phyloP scores from a whole-genome alignment of 495 filamentous ascomycete genomes.

The Friedmanniomyces simplex region DNA sequence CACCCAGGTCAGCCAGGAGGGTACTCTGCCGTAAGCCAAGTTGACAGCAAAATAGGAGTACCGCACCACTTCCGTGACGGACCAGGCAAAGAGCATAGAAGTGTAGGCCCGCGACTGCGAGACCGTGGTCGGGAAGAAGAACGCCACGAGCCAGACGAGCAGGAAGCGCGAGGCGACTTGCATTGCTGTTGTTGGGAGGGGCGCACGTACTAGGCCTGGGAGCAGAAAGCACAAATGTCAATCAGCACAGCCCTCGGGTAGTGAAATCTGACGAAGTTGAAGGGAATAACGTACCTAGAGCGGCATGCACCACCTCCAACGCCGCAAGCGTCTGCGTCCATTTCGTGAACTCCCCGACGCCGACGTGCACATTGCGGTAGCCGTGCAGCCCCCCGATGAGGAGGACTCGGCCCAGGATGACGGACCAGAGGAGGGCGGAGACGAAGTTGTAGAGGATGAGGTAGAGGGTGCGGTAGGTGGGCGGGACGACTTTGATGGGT shows the following conservation, averaged over 20 bases:
- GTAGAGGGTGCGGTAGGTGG: slow-evolving; percentile 36
- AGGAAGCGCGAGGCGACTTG: slow-evolving; percentile 76
- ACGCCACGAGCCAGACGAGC: slow-evolving; percentile 71
- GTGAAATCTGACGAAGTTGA: too few species aligned
- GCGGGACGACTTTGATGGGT: neutral
- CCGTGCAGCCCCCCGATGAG: slow-evolving; percentile 42
- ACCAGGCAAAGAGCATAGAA: slow-evolving; percentile 73
- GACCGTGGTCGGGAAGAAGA: slow-evolving; percentile 49
- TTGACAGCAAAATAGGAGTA: slow-evolving; percentile 79
- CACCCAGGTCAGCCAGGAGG: slow-evolving; percentile 64
- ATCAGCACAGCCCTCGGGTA: too few species aligned
- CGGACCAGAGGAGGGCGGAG: slow-evolving; percentile 64
- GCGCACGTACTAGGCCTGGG: slow-evolving; percentile 77
- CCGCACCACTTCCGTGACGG: slow-evolving; percentile 72
- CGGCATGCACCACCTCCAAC: slow-evolving; percentile 73
- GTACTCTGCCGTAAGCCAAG: slow-evolving; percentile 44
- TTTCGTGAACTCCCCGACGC: slow-evolving; percentile 53
- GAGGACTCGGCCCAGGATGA: slow-evolving; percentile 52
- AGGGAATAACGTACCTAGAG: slow-evolving; percentile 41
- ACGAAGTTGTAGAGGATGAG: slow-evolving; percentile 74
- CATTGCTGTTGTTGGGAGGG: slow-evolving; percentile 74
- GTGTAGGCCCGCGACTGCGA: slow-evolving; percentile 44
- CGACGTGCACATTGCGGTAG: slow-evolving; percentile 41
- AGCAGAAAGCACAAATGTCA: too few species aligned
- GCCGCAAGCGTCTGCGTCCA: slow-evolving; percentile 74